phyloP scores from a whole-genome alignment of 2,329 filamentous ascomycete genomes.

The Fusarium citri region DNA sequence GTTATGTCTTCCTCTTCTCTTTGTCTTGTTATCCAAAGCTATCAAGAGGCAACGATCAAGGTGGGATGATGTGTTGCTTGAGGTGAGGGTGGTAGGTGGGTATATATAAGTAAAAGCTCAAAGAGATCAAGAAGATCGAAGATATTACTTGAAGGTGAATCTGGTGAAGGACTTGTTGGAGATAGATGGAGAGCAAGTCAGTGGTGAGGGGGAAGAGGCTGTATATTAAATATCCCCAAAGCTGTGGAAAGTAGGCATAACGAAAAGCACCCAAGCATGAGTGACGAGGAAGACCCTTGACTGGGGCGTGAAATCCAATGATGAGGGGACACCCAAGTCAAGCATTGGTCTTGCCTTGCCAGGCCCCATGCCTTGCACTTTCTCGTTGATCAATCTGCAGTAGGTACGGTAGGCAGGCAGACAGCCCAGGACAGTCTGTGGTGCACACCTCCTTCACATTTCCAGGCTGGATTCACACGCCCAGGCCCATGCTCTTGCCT shows the following conservation, averaged over 20 bases:
- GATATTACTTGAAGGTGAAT: slow-evolving; percentile 30
- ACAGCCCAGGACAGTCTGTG: neutral
- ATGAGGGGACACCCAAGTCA: slow-evolving; percentile 15
- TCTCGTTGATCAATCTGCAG: slow-evolving; percentile 21
- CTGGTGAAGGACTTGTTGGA: slow-evolving; percentile 39
- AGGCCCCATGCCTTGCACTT: slow-evolving; percentile 8
- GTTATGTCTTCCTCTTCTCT: slow-evolving; percentile 26
- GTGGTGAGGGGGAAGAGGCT: slow-evolving; percentile 47
- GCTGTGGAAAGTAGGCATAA: slow-evolving; percentile 34
- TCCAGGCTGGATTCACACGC: slow-evolving; percentile 18
- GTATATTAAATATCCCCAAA: slow-evolving; percentile 50
- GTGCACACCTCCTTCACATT: slow-evolving; percentile 11
- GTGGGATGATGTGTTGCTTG: slow-evolving; percentile 20
- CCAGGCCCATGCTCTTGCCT: neutral
- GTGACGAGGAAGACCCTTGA: slow-evolving; percentile 32
- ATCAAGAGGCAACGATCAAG: slow-evolving; percentile 23
- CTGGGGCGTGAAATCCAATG: slow-evolving; percentile 12
- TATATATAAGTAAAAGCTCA: slow-evolving; percentile 21
- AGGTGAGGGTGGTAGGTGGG: slow-evolving; percentile 16
- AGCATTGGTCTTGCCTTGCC: slow-evolving; percentile 20
- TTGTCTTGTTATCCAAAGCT: slow-evolving; percentile 31
- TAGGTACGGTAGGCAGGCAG: neutral
- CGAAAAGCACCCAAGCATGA: slow-evolving; percentile 27
- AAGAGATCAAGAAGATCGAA: slow-evolving; percentile 32
- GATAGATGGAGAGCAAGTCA: slow-evolving; percentile 38